phyloP scores from a whole-genome alignment of 371 early-diverging fungal species.

The Capillidium rhysosporum region DNA sequence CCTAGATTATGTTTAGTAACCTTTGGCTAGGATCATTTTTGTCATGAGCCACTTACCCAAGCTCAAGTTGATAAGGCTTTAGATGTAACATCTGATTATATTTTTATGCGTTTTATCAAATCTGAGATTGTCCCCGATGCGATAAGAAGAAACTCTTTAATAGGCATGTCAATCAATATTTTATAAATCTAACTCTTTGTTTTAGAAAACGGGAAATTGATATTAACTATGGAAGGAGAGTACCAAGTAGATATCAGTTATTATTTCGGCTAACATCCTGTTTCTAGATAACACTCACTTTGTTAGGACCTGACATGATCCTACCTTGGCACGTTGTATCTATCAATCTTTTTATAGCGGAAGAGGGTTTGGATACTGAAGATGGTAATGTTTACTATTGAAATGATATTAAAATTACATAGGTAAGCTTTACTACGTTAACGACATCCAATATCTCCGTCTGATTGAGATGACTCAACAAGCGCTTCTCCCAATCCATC shows the following conservation, averaged over 20 bases:
- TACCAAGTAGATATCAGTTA: not conserved
- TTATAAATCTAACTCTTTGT: not conserved
- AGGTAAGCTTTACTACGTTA: not conserved
- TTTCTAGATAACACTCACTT: not conserved
- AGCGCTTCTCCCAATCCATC: not conserved
- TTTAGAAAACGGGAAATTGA: constrained; percentile 1
- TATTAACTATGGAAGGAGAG: not conserved
- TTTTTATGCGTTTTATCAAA: not conserved
- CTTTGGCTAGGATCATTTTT: too few relatives aligned
- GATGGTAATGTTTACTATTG: not conserved
- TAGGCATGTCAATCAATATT: not conserved
- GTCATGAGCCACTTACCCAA: too few relatives aligned
- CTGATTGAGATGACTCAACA: not conserved
- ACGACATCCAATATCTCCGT: not conserved
- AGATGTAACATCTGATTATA: too few relatives aligned
- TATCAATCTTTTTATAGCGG: constrained; percentile 1
- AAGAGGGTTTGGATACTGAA: not conserved
- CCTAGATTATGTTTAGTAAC: too few relatives aligned
- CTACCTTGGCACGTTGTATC: not conserved
- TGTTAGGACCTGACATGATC: not conserved
- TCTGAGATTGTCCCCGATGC: not conserved
- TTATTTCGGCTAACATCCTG: not conserved
- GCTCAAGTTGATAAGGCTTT: too few relatives aligned
- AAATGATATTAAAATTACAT: not conserved
- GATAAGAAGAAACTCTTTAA: not conserved